Evolutionary conservation across 2,329 filamentous ascomycete species (phyloP).

Genomic region (Curvularia sp.): DNA sequence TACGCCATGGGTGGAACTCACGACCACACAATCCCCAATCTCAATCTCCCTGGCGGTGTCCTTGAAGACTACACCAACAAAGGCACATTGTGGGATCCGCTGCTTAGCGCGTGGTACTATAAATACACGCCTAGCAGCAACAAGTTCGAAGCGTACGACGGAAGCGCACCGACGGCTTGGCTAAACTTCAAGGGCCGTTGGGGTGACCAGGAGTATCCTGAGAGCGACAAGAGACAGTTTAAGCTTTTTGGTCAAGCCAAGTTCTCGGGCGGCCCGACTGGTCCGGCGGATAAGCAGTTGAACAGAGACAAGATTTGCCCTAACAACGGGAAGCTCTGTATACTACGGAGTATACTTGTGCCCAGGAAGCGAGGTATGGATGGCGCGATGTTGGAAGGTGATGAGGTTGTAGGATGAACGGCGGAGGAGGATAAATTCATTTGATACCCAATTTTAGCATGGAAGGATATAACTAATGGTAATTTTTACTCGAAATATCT

Average conservation of each 20-base stretch:
- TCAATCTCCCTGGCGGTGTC: constrained; percentile 62
- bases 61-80: constrained; percentile 63
- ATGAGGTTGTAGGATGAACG: constrained; percentile 15
- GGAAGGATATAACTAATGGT: not conserved
- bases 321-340: constrained; percentile 55
- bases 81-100: constrained; percentile 67
- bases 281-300: constrained; percentile 66
- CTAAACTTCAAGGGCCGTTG: constrained; percentile 65
- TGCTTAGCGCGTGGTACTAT: constrained; percentile 63
- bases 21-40: constrained; percentile 67
- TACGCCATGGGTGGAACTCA: constrained; percentile 67
- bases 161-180: constrained; percentile 59
- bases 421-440: not conserved
- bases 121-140: constrained; percentile 54
- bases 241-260: constrained; percentile 55
- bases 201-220: constrained; percentile 67
- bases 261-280: constrained; percentile 65
- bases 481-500: not conserved
- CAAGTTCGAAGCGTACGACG: constrained; percentile 59
- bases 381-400: constrained; percentile 10
- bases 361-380: constrained; percentile 31
- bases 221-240: constrained; percentile 59
- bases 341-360: constrained; percentile 52
- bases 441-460: not conserved
- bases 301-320: constrained; percentile 65